Base-by-base conservation (phyloP, 1,284 basidiomycete species). In the Boletus albobrunnescens region DNA sequence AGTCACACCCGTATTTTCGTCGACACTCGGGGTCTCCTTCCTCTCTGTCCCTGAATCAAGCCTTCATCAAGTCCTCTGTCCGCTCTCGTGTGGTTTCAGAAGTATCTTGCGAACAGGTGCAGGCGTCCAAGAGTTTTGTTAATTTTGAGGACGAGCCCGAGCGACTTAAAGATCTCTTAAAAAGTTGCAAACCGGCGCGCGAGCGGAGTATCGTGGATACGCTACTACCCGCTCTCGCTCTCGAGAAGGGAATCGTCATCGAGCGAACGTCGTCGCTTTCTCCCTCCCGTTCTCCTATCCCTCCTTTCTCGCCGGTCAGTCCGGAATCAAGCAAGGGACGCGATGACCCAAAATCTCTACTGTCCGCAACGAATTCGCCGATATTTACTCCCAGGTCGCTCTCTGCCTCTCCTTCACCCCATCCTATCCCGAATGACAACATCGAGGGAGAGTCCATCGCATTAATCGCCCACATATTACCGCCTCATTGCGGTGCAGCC, bases 131-230 rank as follows among this genome's bases (percentile, higher is more conserved):
- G 66, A 86, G 81, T 55, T 82, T 77, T 56, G 81, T 89, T 3
- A 87, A 90, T 56, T 87, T 81, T 48, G 87, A 89, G 4, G 84
- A 87, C 35, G 87, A 90, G 59, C 73, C 82, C 6, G 82, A 80
- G 46, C 81, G 79, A 55, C 71, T 90, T 51, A 87, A 85, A 58
- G 82, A 78, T 31, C 72, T 89, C 61, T 64, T 90, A 24, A 81
- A 80, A 57, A 77, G 76, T 19, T 75, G 67, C 40, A 75, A 77
- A 37, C 73, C 68, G 44, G 35, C 56, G 11, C 63, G 61, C 40
- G 63, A 60, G 22, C 53, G 65, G 13, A 26, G 58, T 27, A 52
- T 68, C 23, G 55, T 56, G 23, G 74, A 74, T n/a, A 47, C 64
- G 17, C 33, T 67, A 6, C 36, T 67, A 4, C 55, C 61, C 1